Percentiles rank a stretch among this genome's conserved stretches.
Conservation (phyloP, 257 asterid genomes). For the Cynanchum wilfordii region DNA sequence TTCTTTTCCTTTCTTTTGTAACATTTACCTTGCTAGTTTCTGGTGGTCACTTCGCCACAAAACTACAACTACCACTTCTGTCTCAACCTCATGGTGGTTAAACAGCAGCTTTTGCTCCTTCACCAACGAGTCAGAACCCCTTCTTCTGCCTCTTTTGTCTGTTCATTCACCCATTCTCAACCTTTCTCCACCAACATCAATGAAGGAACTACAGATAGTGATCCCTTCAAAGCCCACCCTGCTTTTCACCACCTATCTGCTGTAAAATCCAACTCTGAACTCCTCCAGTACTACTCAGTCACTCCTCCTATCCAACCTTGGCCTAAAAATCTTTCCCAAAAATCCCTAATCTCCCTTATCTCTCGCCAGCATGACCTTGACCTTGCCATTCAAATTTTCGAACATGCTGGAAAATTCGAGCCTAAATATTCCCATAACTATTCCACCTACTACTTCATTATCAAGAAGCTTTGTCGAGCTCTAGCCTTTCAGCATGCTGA, state of each 20-base stretch:
- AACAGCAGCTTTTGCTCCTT: not conserved
- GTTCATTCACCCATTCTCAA: conserved; percentile 4
- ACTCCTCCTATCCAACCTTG: conserved; percentile 92
- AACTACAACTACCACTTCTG: not conserved
- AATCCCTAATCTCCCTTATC: conserved; percentile 54
- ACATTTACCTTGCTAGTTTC: no score
- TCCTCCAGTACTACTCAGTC: conserved; percentile 54
- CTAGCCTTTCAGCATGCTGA: conserved; percentile 60
- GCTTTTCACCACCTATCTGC: conserved; percentile 35
- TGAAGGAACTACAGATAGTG: not conserved
- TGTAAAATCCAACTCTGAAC: conserved; percentile 54
- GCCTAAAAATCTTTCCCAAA: conserved; percentile 65
- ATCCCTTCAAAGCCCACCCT: conserved; percentile 28
- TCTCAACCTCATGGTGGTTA: not conserved
- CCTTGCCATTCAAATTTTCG: conserved; percentile 72
- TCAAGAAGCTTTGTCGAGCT: conserved; percentile 64
- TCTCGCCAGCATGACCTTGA: conserved; percentile 62
- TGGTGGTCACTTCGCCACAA: not conserved
- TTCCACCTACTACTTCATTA: conserved; percentile 64
- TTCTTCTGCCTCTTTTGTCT: conserved; percentile 1
- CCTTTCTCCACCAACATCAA: conserved; percentile 30
- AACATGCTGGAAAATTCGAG: conserved; percentile 67
- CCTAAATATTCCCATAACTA: conserved; percentile 56
- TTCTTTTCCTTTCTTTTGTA: no score
- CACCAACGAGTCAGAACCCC: not conserved